phyloP scores from a whole-genome alignment of 768 basidiomycete genomes.

The Mycena indigotica region DNA sequence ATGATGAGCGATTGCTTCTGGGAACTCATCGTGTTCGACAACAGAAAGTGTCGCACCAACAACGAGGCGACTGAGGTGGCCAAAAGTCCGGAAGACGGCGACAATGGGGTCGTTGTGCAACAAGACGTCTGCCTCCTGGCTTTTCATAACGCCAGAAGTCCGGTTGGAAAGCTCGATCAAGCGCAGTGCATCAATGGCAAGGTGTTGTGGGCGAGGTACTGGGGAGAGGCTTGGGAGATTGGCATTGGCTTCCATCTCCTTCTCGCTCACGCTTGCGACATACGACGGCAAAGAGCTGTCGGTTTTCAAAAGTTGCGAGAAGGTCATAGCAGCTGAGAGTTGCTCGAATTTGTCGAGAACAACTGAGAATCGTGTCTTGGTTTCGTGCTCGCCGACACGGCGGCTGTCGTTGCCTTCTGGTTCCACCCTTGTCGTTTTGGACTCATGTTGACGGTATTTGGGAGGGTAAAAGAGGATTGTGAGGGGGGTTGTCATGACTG shows the following conservation, averaged over 20 bases:
- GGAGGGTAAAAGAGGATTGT: constrained; percentile 77
- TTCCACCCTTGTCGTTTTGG: constrained; percentile 14
- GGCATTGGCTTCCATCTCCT: constrained; percentile 36
- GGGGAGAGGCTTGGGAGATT: constrained; percentile 6
- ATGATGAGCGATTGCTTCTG: constrained; percentile 64
- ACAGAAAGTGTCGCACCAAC: constrained; percentile 75
- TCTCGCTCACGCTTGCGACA: constrained; percentile 7
- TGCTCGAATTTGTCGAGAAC: constrained; percentile 84
- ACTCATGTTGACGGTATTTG: constrained; percentile 48
- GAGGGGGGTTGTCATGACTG: constrained; percentile 84
- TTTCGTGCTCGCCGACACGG: constrained; percentile 34
- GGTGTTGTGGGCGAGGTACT: constrained; percentile 11
- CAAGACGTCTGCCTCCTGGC: constrained; percentile 71
- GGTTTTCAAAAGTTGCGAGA: constrained; percentile 70
- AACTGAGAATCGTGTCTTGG: constrained; percentile 65
- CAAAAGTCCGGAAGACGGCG: constrained; percentile 78
- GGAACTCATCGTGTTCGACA: constrained; percentile 73
- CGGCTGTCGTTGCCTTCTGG: constrained; percentile 22
- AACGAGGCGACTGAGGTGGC: constrained; percentile 63
- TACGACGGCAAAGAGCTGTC: constrained; percentile 11
- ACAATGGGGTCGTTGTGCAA: constrained; percentile 72
- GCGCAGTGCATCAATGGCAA: constrained; percentile 76
- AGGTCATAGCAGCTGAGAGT: constrained; percentile 78
- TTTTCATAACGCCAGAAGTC: constrained; percentile 84
- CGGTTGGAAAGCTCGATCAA: constrained; percentile 89